Conservation (phyloP, 495 filamentous ascomycete species). For the Choiromyces venosus region DNA sequence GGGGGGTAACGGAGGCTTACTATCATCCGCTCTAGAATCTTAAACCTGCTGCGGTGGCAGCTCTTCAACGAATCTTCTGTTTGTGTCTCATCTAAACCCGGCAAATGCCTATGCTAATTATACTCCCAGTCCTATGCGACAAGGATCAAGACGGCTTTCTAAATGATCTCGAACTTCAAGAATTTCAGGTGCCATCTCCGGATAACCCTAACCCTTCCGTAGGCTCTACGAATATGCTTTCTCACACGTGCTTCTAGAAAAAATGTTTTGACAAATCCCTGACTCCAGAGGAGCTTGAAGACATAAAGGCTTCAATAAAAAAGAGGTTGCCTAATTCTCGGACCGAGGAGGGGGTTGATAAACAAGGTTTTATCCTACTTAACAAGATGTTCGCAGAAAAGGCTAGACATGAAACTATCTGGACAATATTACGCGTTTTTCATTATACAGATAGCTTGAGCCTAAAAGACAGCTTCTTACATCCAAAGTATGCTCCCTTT, state of each 20-base stretch:
- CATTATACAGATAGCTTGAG: slow-evolving; percentile 93
- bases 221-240: slow-evolving; percentile 1
- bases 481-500: slow-evolving; percentile 55
- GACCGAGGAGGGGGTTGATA: slow-evolving; percentile 67
- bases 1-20: neutral
- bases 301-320: slow-evolving; percentile 78
- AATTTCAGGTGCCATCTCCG: slow-evolving; percentile 60
- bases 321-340: slow-evolving; percentile 60
- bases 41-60: slow-evolving; percentile 81
- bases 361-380: slow-evolving; percentile 74
- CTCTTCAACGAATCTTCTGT: slow-evolving; percentile 85
- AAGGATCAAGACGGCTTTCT: slow-evolving; percentile 93
- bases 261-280: slow-evolving; percentile 86
- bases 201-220: slow-evolving; percentile 10
- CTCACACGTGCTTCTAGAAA: slow-evolving; percentile 8
- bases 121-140: slow-evolving; percentile 60
- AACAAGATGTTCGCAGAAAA: slow-evolving; percentile 97
- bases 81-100: slow-evolving; percentile 8
- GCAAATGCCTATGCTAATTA: neutral
- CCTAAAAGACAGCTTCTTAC: slow-evolving; percentile 82
- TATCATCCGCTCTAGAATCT: slow-evolving; percentile 50
- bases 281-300: slow-evolving; percentile 68
- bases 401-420: slow-evolving; percentile 95
- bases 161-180: slow-evolving; percentile 81
- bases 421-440: slow-evolving; percentile 92